Evolutionary conservation across 2,329 filamentous ascomycete species (phyloP).

Genomic region (Rugonectria rugulosa): DNA sequence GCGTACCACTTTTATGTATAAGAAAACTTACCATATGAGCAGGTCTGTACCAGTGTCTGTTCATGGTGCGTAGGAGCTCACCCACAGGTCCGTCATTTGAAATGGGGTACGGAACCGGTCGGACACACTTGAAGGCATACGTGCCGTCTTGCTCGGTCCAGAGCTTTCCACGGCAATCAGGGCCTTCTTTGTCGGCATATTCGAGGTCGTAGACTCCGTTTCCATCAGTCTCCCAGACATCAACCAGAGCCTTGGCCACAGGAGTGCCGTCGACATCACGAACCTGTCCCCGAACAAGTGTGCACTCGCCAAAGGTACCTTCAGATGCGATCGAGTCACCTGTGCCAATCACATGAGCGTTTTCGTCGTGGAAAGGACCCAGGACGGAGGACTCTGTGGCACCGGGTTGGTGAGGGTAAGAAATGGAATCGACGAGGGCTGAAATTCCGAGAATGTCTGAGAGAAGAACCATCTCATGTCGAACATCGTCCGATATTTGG

Average conservation of each 20-base stretch:
- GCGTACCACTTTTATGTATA: slow-evolving; percentile 76
- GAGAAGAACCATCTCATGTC: slow-evolving; percentile 75
- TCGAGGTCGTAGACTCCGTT: slow-evolving; percentile 80
- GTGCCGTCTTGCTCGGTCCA: slow-evolving; percentile 35
- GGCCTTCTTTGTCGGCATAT: slow-evolving; percentile 61
- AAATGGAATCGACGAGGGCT: slow-evolving; percentile 77
- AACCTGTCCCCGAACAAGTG: slow-evolving; percentile 72
- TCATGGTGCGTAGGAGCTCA: slow-evolving; percentile 68
- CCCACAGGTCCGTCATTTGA: slow-evolving; percentile 86
- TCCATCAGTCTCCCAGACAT: slow-evolving; percentile 84
- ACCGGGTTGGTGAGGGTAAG: slow-evolving; percentile 74
- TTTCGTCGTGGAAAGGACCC: slow-evolving; percentile 79
- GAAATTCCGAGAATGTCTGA: slow-evolving; percentile 80
- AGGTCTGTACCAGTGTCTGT: slow-evolving; percentile 77
- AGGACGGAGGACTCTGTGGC: slow-evolving; percentile 78
- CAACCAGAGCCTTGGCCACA: slow-evolving; percentile 69
- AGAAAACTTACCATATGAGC: slow-evolving; percentile 66
- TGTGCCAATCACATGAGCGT: slow-evolving; percentile 61
- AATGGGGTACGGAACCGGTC: slow-evolving; percentile 85
- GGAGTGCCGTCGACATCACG: slow-evolving; percentile 68
- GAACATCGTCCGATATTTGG: slow-evolving; percentile 25
- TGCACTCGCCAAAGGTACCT: slow-evolving; percentile 64
- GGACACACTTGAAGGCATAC: slow-evolving; percentile 84
- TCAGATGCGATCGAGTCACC: slow-evolving; percentile 70
- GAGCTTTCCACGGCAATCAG: slow-evolving; percentile 41